Evolutionary conservation across 2,329 filamentous ascomycete species (phyloP).

Genomic region (Purpureocillium takamizusanense): DNA sequence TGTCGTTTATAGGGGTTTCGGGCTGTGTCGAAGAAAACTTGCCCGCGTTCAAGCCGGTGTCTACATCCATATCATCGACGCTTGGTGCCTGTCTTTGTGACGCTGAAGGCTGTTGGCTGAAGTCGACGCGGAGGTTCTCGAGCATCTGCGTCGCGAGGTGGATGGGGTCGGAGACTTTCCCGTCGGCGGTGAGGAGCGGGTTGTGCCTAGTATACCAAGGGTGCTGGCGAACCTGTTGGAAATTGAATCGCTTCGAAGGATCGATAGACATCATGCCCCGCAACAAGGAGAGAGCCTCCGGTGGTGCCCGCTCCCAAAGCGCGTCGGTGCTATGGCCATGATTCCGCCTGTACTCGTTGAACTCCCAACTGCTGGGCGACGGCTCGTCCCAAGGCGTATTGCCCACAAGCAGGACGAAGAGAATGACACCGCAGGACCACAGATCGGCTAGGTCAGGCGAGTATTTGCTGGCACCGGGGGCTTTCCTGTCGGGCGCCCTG

Average conservation of each 20-base stretch:
- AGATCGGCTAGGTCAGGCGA: slow-evolving; percentile 78
- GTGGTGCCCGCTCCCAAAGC: slow-evolving; percentile 72
- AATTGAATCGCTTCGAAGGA: slow-evolving; percentile 65
- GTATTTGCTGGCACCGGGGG: slow-evolving; percentile 50
- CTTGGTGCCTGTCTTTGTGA: slow-evolving; percentile 25
- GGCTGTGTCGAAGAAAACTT: slow-evolving; percentile 77
- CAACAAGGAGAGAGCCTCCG: slow-evolving; percentile 68
- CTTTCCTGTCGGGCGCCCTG: slow-evolving; percentile 31
- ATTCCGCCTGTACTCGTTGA: slow-evolving; percentile 72
- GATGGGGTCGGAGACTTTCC: slow-evolving; percentile 68
- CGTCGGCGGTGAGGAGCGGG: slow-evolving; percentile 63
- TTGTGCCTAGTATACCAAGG: slow-evolving; percentile 91
- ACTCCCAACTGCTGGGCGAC: slow-evolving; percentile 79
- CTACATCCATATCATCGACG: slow-evolving; percentile 61
- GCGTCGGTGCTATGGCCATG: slow-evolving; percentile 77
- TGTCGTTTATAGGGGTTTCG: slow-evolving; percentile 64
- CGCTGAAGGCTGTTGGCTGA: slow-evolving; percentile 56
- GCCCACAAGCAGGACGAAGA: slow-evolving; percentile 89
- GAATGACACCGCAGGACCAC: slow-evolving; percentile 96
- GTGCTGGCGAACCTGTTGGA: slow-evolving; percentile 78
- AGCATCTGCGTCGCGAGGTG: slow-evolving; percentile 92
- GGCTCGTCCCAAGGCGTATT: slow-evolving; percentile 98
- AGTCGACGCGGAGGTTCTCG: slow-evolving; percentile 81
- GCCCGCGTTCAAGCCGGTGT: slow-evolving; percentile 35
- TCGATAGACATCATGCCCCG: slow-evolving; percentile 90